These are phyloP conservation scores for Clavispora santaluciae DNA, from an alignment of 805 yeast species.

Conservation along the genomic window DNA sequence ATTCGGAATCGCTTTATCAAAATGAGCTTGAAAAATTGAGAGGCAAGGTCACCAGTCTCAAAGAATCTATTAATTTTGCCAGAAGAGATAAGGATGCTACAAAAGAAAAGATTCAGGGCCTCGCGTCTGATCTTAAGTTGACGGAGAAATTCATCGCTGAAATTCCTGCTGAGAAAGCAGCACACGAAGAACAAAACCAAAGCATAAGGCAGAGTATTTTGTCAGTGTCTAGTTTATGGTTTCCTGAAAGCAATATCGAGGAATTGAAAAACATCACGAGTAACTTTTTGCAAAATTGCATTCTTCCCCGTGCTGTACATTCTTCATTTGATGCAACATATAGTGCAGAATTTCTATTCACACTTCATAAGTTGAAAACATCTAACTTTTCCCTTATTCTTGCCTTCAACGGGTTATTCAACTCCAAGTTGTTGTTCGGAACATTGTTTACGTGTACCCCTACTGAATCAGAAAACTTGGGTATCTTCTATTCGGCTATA, in stretches of 20 bases:
- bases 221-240: conserved; percentile 35
- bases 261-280: conserved; percentile 3
- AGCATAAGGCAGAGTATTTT: conserved; percentile 23
- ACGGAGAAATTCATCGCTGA: conserved; percentile 21
- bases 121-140: conserved; percentile 19
- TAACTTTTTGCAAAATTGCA: conserved; percentile 54
- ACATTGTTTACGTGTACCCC: conserved; percentile 68
- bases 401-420: conserved; percentile 45
- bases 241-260: conserved; percentile 13
- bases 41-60: conserved; percentile 29
- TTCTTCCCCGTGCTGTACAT: conserved; percentile 71
- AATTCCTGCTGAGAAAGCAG: conserved; percentile 37
- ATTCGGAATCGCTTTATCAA: conserved; percentile 45
- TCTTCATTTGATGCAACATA: conserved; percentile 81
- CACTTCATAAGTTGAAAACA: conserved; percentile 36
- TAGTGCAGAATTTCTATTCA: conserved; percentile 55
- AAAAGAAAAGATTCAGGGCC: conserved; percentile 17
- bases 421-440: conserved; percentile 45
- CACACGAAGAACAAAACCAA: conserved; percentile 41
- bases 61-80: conserved; percentile 28
- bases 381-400: conserved; percentile 34
- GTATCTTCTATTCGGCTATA: conserved; percentile 61
- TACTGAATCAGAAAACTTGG: conserved; percentile 76
- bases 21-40: conserved; percentile 39
- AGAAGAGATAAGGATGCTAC: conserved; percentile 19